These are phyloP conservation scores for Penicillium fuscoglaucum DNA, from an alignment of 2,329 filamentous ascomycete species.

Conservation along the genomic window DNA sequence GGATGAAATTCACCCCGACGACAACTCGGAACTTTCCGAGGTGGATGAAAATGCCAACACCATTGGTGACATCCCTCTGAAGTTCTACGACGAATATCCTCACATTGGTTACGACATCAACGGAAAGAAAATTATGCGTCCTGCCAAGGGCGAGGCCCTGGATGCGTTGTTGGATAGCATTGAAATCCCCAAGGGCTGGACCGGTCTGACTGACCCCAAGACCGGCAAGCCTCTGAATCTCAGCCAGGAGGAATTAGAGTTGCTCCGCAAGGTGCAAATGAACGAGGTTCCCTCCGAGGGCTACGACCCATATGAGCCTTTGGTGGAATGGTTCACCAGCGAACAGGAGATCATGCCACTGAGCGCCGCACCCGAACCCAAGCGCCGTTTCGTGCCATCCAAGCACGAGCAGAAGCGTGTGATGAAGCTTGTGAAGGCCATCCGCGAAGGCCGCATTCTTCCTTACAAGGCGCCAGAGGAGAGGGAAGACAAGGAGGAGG, in stretches of 20 bases:
- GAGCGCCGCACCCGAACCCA: constrained; percentile 91
- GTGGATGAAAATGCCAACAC: constrained; percentile 78
- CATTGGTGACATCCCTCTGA: constrained; percentile 89
- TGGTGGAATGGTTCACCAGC: constrained; percentile 90
- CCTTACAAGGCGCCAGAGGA: constrained; percentile 80
- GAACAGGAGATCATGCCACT: constrained; percentile 91
- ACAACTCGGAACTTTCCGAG: constrained; percentile 94
- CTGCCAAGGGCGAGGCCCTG: constrained; percentile 87
- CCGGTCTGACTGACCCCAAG: constrained; percentile 86
- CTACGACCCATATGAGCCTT: constrained; percentile 92
- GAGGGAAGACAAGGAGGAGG: constrained; percentile 70
- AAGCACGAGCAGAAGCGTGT: constrained; percentile 96
- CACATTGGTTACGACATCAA: constrained; percentile 99
- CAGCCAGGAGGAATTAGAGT: constrained; percentile 81
- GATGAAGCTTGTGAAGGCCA: constrained; percentile 96
- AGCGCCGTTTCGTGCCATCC: constrained; percentile 90
- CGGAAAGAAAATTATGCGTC: constrained; percentile 95
- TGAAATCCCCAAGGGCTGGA: constrained; percentile 96
- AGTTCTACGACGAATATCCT: constrained; percentile 95
- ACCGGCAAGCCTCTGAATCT: constrained; percentile 92
- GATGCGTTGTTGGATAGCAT: constrained; percentile 95
- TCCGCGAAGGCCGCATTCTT: constrained; percentile 87
- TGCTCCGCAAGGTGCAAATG: constrained; percentile 83
- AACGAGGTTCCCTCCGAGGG: constrained; percentile 84
- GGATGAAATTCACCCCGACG: constrained; percentile 87